Conservation (phyloP, 148 eudicot genomes). For the Rhododendron griersonianum region DNA sequence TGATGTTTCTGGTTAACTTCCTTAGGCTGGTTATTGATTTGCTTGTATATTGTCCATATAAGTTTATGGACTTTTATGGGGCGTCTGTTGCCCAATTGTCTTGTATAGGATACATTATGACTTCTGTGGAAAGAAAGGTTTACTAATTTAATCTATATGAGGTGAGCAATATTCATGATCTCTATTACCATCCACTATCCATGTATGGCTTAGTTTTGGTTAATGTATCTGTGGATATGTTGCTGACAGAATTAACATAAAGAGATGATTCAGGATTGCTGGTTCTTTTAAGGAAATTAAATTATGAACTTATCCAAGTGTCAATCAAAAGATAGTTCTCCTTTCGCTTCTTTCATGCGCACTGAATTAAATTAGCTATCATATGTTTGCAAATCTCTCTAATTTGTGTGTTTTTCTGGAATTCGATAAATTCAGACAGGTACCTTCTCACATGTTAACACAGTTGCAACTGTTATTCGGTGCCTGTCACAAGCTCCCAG, state of each 20-base stretch:
- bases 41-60: neutral
- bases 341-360: neutral
- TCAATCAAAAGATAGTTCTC: neutral
- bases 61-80: neutral
- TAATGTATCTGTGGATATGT: neutral
- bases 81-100: neutral
- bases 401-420: neutral
- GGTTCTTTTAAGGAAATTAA: neutral
- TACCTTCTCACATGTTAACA: slow-evolving; percentile 28
- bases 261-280: slow-evolving; percentile 8
- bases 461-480: slow-evolving; percentile 55
- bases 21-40: neutral
- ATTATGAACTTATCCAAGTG: neutral
- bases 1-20: neutral
- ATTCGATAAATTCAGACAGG: slow-evolving; percentile 32
- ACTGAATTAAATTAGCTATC: neutral
- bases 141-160: neutral
- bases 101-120: neutral
- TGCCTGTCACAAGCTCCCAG: slow-evolving; percentile 85
- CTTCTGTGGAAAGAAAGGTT: neutral
- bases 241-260: neutral
- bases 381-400: neutral
- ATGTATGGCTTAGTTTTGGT: neutral
- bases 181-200: neutral
- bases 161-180: neutral